Conservation (phyloP, 441 rosid species). For the Francoa sonchifolia region DNA sequence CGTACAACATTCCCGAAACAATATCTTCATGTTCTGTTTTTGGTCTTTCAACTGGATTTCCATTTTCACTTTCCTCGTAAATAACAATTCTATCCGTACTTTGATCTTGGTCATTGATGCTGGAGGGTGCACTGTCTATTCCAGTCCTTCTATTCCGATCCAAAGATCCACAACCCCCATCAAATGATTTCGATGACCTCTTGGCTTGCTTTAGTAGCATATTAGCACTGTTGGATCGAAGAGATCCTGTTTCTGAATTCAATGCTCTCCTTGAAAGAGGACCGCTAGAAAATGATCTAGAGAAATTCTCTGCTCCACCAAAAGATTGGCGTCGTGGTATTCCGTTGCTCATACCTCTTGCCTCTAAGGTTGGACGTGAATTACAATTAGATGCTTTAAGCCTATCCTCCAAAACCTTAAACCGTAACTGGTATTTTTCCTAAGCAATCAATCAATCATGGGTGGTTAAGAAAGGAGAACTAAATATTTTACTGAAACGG, state of each 20-base stretch:
- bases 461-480: too few relatives aligned
- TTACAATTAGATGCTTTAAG: conserved; percentile 21
- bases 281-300: conserved; percentile 22
- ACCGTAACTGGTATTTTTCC: conserved; percentile 38
- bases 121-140: conserved; percentile 7
- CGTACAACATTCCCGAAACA: conserved; percentile 35
- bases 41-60: conserved; percentile 12
- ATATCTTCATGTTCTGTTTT: conserved; percentile 21
- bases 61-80: conserved; percentile 12
- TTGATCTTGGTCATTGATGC: conserved; percentile 5
- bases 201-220: conserved; percentile 22
- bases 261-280: conserved; percentile 19
- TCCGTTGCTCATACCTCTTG: conserved; percentile 18
- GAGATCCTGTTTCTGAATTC: conserved; percentile 14
- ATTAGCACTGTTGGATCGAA: conserved; percentile 23
- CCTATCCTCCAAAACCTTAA: conserved; percentile 40
- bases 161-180: too few relatives aligned
- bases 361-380: conserved; percentile 15
- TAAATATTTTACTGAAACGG: too few relatives aligned
- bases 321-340: conserved; percentile 29
- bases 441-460: conserved; percentile 12
- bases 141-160: conserved; percentile 11
- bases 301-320: conserved; percentile 25
- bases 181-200: conserved; percentile 26
- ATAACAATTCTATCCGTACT: conserved; percentile 4